Conservation (phyloP, 495 filamentous ascomycete species). For the Penicillium ucsense region DNA sequence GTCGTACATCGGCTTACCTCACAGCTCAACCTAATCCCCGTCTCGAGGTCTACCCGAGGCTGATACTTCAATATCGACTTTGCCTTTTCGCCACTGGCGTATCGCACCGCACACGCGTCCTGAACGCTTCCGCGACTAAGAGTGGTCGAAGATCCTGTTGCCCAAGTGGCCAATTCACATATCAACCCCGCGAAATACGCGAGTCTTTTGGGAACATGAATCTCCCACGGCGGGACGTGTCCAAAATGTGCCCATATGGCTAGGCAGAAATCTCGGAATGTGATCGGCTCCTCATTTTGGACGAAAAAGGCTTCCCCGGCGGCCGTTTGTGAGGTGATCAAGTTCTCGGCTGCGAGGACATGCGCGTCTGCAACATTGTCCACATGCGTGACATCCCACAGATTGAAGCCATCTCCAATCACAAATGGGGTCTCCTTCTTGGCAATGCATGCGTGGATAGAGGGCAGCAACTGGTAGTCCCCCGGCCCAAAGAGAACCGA, state of each 20-base stretch:
- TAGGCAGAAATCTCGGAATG: slow-evolving; percentile 51
- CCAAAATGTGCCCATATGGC: slow-evolving; percentile 50
- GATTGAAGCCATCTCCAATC: slow-evolving; percentile 46
- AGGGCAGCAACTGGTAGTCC: slow-evolving; percentile 42
- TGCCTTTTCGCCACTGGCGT: slow-evolving; percentile 50
- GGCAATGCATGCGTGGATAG: slow-evolving; percentile 46
- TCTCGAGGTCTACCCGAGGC: slow-evolving; percentile 44
- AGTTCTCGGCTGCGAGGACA: slow-evolving; percentile 50
- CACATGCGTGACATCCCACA: slow-evolving; percentile 55
- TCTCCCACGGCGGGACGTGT: slow-evolving; percentile 41
- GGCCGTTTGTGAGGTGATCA: slow-evolving; percentile 43
- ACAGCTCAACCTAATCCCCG: slow-evolving; percentile 44
- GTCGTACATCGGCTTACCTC: slow-evolving; percentile 24
- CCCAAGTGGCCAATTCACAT: slow-evolving; percentile 44
- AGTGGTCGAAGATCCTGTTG: slow-evolving; percentile 36
- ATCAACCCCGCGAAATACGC: slow-evolving; percentile 40
- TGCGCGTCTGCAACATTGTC: slow-evolving; percentile 54
- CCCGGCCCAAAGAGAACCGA: slow-evolving; percentile 49
- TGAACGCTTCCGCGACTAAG: slow-evolving; percentile 47
- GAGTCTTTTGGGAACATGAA: slow-evolving; percentile 42
- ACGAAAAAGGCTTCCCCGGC: slow-evolving; percentile 56
- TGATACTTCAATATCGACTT: slow-evolving; percentile 47
- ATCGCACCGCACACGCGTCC: slow-evolving; percentile 44
- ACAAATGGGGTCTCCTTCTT: slow-evolving; percentile 47
- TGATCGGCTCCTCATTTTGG: slow-evolving; percentile 51